Percentiles rank a stretch among this genome's conserved stretches.
Evolutionary conservation across 225 moss, liverwort and hornwort species (phyloP).

Genomic region (Lunularia cruciata): DNA sequence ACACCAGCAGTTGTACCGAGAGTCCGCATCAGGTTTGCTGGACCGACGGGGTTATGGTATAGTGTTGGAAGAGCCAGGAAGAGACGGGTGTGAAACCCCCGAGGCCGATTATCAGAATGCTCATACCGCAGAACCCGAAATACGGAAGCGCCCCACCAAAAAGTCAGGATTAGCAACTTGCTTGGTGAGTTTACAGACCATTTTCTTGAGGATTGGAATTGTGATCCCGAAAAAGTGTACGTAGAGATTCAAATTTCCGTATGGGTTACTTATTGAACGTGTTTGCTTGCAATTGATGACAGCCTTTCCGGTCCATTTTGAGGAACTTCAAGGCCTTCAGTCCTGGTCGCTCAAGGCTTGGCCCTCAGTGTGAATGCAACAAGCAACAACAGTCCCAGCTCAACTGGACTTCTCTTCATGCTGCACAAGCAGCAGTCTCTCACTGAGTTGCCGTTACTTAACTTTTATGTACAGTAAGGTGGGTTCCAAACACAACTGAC

Average conservation of each 20-base stretch:
- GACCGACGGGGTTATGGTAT: conserved; percentile 9
- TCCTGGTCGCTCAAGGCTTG: conserved; percentile 39
- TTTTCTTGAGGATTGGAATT: background rate
- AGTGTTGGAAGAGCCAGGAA: conserved; percentile 4
- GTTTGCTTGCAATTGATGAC: conserved; percentile 3
- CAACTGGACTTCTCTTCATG: conserved; percentile 2
- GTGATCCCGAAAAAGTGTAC: too few relatives aligned
- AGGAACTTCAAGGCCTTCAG: conserved; percentile 35
- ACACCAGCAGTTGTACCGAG: conserved; percentile 19
- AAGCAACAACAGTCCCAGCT: background rate
- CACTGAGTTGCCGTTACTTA: background rate
- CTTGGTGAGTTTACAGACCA: conserved; percentile 23
- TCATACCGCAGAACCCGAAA: background rate
- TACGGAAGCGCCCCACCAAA: conserved; percentile 23
- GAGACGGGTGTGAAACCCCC: conserved; percentile 1
- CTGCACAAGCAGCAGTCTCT: conserved; percentile 1
- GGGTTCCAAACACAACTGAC: background rate
- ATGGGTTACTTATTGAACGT: background rate
- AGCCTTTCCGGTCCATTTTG: conserved; percentile 44
- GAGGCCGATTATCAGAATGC: conserved; percentile 1
- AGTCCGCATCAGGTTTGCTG: conserved; percentile 25
- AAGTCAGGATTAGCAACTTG: conserved; percentile 40
- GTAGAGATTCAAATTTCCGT: too few relatives aligned
- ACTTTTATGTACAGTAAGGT: conserved; percentile 11
- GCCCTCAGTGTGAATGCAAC: conserved; percentile 16